Conservation (phyloP, 805 yeast species). For the Starmerella sirachaensis region DNA sequence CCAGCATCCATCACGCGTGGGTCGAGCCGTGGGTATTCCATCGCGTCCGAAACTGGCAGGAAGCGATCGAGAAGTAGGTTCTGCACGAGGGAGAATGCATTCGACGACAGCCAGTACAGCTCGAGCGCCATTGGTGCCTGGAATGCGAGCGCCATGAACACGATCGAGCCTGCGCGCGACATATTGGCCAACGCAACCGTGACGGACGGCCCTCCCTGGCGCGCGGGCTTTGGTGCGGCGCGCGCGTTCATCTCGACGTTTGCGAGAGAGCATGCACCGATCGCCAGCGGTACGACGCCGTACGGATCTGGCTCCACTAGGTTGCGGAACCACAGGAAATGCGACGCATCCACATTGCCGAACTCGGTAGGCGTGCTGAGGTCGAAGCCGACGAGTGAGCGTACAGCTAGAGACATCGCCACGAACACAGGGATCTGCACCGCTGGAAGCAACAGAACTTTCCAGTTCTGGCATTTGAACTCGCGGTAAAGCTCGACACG, state of each 20-base stretch:
- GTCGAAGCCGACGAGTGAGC: slow-evolving; percentile 56
- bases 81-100: slow-evolving; percentile 61
- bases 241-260: slow-evolving; percentile 82
- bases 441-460: slow-evolving; percentile 52
- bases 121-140: slow-evolving; percentile 78
- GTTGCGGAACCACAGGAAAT: slow-evolving; percentile 50
- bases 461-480: slow-evolving; percentile 67
- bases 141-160: slow-evolving; percentile 70
- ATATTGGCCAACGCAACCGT: slow-evolving; percentile 42
- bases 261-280: slow-evolving; percentile 60
- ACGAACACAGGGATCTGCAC: slow-evolving; percentile 86
- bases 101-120: slow-evolving; percentile 86
- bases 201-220: slow-evolving; percentile 21
- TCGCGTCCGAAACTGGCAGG: slow-evolving; percentile 47
- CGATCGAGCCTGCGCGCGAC: slow-evolving; percentile 62
- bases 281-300: slow-evolving; percentile 51
- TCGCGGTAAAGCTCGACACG: slow-evolving; percentile 59
- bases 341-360: slow-evolving; percentile 25
- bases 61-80: slow-evolving; percentile 56
- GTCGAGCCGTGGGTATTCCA: slow-evolving; percentile 23
- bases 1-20: slow-evolving; percentile 3
- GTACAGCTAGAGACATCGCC: slow-evolving; percentile 57
- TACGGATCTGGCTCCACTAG: slow-evolving; percentile 50
- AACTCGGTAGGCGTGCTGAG: slow-evolving; percentile 22
- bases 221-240: slow-evolving; percentile 27